Base-by-base conservation (phyloP, 2,329 filamentous ascomycete species). In the Chaetomium globosum region DNA sequence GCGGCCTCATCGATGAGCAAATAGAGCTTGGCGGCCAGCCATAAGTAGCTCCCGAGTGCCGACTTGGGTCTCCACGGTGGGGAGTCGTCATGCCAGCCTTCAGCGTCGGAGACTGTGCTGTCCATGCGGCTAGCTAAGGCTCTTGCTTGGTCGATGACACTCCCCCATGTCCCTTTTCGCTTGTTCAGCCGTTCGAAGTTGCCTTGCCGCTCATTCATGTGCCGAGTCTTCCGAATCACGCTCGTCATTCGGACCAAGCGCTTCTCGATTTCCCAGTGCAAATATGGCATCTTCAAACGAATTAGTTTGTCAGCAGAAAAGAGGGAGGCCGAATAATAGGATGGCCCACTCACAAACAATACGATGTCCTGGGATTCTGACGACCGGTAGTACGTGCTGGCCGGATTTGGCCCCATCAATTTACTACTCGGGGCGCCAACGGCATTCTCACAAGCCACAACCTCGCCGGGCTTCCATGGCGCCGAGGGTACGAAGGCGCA, bases 221-320 rank as follows among this genome's bases (percentile, higher is more conserved):
- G 62, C 2, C 64, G 43, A 13, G 69, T 69, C n/a, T 67, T 66
- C 5, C 67, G 65, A 12, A 68, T 63, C 2, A 71, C 68, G 19
- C 68, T 68, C 12, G 69, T 70, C 69, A 71, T 71, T 6, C 69
- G 59, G 16, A 65, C 60, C 3, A 71, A 64, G 6, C 69, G 65
- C 46, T 70, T 71, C 21, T 71, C 69, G n/a, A 68, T 67, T 31
- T 70, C 69, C 69, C 69, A 71, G 31, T 71, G 69, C n/a, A 71
- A 48, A 30, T 66, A 71, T 1, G 69, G 68, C 68, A 71, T 69
- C 68, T 66, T 48, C 0, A 26, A 31, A 10, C 2, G 0, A 6
- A 21, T 55, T 5, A 57, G 43, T 16, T 43, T 46, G 19, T 26
- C 9, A 16, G 6, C 9, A 26, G 2, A 12, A 23, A 21, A 21